phyloP scores from a whole-genome alignment of 2,329 filamentous ascomycete species.

The Penicillium sp. region DNA sequence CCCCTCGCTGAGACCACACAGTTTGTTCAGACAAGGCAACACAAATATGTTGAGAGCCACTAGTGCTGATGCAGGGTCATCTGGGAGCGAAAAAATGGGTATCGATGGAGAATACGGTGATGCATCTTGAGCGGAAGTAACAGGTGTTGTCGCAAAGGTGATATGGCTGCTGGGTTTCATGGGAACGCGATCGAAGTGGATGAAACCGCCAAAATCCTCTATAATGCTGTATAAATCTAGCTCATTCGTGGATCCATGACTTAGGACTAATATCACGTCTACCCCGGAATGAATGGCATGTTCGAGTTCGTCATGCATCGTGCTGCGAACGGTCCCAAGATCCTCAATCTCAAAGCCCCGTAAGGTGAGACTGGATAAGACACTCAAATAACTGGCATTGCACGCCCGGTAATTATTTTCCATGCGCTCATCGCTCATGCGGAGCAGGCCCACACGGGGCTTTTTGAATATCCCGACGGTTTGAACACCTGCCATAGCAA shows the following conservation, averaged over 20 bases:
- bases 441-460: constrained; percentile 67
- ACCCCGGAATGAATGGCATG: constrained; percentile 63
- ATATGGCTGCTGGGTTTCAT: constrained; percentile 99
- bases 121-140: constrained; percentile 43
- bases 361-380: constrained; percentile 74
- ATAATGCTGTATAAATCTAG: constrained; percentile 94
- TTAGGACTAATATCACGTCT: neutral
- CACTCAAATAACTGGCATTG: constrained; percentile 85
- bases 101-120: neutral
- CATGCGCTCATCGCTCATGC: neutral
- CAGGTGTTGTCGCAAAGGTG: constrained; percentile 85
- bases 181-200: constrained; percentile 90
- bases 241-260: constrained; percentile 9
- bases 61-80: constrained; percentile 88
- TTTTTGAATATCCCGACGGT: constrained; percentile 72
- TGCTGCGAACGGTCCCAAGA: constrained; percentile 70
- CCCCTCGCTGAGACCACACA: constrained; percentile 63
- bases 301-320: constrained; percentile 71
- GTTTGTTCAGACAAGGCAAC: constrained; percentile 77
- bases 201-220: constrained; percentile 84
- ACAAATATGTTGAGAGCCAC: constrained; percentile 95
- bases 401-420: neutral
- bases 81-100: constrained; percentile 56
- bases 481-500: constrained; percentile 78
- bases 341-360: constrained; percentile 80